These are phyloP conservation scores for Blastobotrys persicus DNA, from an alignment of 1,139 yeast species.

Conservation along the genomic window DNA sequence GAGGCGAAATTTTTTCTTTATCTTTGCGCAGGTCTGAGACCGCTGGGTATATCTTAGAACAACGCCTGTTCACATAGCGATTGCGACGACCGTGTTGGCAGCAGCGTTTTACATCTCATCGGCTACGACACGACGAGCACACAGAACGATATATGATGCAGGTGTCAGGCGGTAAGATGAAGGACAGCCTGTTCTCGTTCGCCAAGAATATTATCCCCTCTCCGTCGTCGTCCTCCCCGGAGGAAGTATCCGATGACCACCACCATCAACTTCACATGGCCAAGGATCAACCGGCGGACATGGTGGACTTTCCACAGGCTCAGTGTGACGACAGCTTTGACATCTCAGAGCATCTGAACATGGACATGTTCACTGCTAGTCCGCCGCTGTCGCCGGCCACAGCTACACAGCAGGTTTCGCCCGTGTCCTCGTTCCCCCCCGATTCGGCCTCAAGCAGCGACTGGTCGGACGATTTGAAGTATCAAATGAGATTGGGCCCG, in stretches of 20 bases:
- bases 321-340: constrained; percentile 23
- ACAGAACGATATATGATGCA: too few relatives aligned
- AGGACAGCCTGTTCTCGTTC: constrained; percentile 2
- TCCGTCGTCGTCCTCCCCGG: constrained; percentile 8
- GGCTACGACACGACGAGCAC: too few relatives aligned
- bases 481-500: constrained; percentile 53
- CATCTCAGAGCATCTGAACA: constrained; percentile 26
- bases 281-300: background rate
- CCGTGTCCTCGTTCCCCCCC: background rate
- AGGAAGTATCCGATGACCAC: background rate
- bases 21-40: too few relatives aligned
- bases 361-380: constrained; percentile 25
- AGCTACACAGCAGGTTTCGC: background rate
- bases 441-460: background rate
- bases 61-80: too few relatives aligned
- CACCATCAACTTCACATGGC: background rate
- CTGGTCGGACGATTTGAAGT: constrained; percentile 45
- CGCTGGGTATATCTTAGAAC: too few relatives aligned
- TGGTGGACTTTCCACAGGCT: background rate
- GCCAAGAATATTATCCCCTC: constrained; percentile 7
- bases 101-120: too few relatives aligned
- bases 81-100: too few relatives aligned
- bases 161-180: too few relatives aligned
- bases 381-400: constrained; percentile 11
- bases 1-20: too few relatives aligned